Percentiles rank a stretch among this genome's conserved stretches.
Conservation (phyloP, 208 protist genomes). For the Naegleria gruberi region DNA sequence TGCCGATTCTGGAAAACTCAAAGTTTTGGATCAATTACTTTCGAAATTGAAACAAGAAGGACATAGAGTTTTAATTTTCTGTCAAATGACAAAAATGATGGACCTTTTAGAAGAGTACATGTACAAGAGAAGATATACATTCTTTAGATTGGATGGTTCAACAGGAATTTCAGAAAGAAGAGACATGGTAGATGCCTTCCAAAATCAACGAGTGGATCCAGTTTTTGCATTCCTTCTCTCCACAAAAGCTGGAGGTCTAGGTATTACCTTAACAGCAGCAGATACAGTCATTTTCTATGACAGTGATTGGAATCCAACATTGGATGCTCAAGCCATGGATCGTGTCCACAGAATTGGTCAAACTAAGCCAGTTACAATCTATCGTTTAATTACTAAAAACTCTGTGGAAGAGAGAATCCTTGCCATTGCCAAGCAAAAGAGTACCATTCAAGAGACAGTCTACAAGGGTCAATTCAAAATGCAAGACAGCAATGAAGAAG, state of each 20-base stretch:
- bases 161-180: conserved; percentile 23
- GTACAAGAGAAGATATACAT: background rate
- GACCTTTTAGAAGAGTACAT: conserved; percentile 65
- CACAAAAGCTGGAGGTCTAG: conserved; percentile 60
- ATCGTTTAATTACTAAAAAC: conserved; percentile 55
- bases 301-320: conserved; percentile 56
- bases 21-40: conserved; percentile 29
- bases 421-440: conserved; percentile 53
- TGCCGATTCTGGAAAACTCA: conserved; percentile 15
- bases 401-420: conserved; percentile 60
- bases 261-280: conserved; percentile 60
- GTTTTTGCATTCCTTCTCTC: conserved; percentile 74
- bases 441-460: conserved; percentile 36
- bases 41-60: conserved; percentile 47
- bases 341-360: conserved; percentile 80
- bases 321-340: conserved; percentile 62
- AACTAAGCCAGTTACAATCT: conserved; percentile 55
- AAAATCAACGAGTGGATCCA: conserved; percentile 35
- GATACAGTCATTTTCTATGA: conserved; percentile 64
- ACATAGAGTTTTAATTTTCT: conserved; percentile 96
- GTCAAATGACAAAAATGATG: conserved; percentile 85
- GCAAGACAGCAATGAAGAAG: background rate
- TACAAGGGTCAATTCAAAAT: conserved; percentile 40
- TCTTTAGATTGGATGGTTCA: conserved; percentile 9
- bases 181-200: conserved; percentile 65